Evolutionary conservation across 2,329 filamentous ascomycete genomes (phyloP), one percentile per base, ranked within the genome.

Genomic region (Paradendryphiella salina): DNA sequence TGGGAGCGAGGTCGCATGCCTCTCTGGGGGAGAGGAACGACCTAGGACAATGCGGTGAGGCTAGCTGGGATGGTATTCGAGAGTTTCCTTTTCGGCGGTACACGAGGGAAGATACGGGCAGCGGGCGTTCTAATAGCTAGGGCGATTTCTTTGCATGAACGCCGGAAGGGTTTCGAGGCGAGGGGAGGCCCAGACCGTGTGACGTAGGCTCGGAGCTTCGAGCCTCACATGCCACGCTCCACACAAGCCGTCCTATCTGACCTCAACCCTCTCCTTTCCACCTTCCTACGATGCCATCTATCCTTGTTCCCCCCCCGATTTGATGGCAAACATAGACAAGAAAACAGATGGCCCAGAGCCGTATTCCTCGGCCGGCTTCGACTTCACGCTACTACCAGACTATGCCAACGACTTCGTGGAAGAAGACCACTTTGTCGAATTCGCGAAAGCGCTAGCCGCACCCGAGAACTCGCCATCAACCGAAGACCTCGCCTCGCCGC

Each of bases 371-470:
- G 79, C 86, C 58, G 83, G 82, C 37, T 91, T 87, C 75, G 87
- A 94, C 72, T 78, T 82, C 54, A 80, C 80, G 13, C 77, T 76
- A 31, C 80, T 96, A 15, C 92, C 91, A n/a, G 91, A 96, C 73
- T 84, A 80, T 72, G 82, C 92, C 70, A 81, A 82, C 65, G 85
- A 94, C 49, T 96, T 96, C 70, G 79, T 95, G 61, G 75, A 82
- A 36, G 79, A 85, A 33, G 84, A 84, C 52, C 87, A 96, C 67
- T 78, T 96, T 26, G 79, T 82, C 31, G 86, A 88, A 46, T 97
- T 97, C 72, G 86, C 88, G 54, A 84, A 83, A 52, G 93, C 93
- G 6, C 82, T 96, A 7, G 82, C 85, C n/a, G 89, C 89, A 1
- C 90, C 92, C 0, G 90, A 95, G 55, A 83, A 84, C 1, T 80